Conservation (phyloP, 2,329 filamentous ascomycete species). For the Bipolaris zeicola region DNA sequence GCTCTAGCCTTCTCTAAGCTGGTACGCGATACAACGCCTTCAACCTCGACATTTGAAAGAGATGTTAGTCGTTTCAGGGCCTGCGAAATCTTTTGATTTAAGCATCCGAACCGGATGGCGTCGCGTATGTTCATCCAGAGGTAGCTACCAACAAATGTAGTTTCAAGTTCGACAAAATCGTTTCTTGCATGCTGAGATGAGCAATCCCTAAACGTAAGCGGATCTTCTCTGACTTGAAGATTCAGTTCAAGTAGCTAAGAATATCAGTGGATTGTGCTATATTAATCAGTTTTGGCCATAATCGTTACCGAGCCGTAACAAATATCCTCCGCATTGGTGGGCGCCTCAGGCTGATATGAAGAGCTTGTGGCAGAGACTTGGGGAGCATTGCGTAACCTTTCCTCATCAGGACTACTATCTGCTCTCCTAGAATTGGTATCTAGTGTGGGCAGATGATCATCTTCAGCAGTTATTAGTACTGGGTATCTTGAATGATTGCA, state of each 20-base stretch:
- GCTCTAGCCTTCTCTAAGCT: neutral
- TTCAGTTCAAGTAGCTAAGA: neutral
- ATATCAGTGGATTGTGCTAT: neutral
- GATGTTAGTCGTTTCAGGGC: neutral
- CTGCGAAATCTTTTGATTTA: neutral
- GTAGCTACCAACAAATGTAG: neutral
- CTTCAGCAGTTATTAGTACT: neutral
- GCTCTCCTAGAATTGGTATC: neutral
- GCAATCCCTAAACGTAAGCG: neutral
- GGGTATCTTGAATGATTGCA: too few species aligned
- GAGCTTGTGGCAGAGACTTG: neutral
- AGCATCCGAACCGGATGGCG: neutral
- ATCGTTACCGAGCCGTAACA: conserved; percentile 1
- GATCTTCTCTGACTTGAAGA: neutral
- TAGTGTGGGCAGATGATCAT: neutral
- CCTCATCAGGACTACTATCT: neutral
- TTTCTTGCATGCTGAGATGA: neutral
- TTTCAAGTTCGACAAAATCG: neutral
- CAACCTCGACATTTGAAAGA: neutral
- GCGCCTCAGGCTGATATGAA: neutral
- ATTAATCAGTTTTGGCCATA: neutral
- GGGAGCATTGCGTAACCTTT: neutral
- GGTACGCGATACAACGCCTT: neutral
- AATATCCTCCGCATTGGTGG: neutral
- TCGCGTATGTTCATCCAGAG: neutral